Base-by-base conservation (phyloP, 768 basidiomycete species). In the Phanerodontia chrysosporium region DNA sequence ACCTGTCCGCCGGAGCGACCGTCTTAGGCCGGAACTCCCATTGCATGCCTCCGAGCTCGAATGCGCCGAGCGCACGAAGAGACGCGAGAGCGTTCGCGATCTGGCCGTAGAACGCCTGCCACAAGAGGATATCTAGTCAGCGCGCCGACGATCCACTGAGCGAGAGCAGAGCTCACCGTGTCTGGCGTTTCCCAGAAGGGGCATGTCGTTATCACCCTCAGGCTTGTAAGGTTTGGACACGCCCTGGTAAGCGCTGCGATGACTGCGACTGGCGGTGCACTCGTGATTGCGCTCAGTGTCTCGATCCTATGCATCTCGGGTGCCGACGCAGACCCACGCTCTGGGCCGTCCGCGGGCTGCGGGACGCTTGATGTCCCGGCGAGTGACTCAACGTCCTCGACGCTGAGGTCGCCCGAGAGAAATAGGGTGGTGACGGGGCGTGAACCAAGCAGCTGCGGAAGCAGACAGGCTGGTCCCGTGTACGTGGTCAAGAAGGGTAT, bases 11-110 rank as follows among this genome's bases (percentile, higher is more conserved):
- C 29, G 35, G 52, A 18, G 61, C 49, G 51, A 57, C 30, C 18
- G 54, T 76, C 62, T 72, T 75, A 48, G 72, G 76, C n/a, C 79
- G 77, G 5, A 83, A 84, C 49, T 80, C 78, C 87, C 89, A 91
- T 63, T 86, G 86, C 73, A 90, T 83, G 32, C 89, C 90, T 49
- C 81, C 85, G 28, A 91, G 80, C 68, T 90, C 89, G 66, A 89
- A 89, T 48, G 82, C 80, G 61, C 79, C 74, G 35, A 91, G 78
- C 56, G 81, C 73, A n/a, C 81, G 73, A 61, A 91, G 80, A 8
- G 79, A 78, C n/a, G 78, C 75, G 60, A 92, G 76, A 6, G 77
- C 74, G 49, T 73, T 72, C 55, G 86, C 80, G 45, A 87, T 81
- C 62, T 85, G 78, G 49, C 82, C 74, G 65, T 86, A 86, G 67